Base-by-base conservation (phyloP, 495 filamentous ascomycete species). In the Pyrenula massariospora region DNA sequence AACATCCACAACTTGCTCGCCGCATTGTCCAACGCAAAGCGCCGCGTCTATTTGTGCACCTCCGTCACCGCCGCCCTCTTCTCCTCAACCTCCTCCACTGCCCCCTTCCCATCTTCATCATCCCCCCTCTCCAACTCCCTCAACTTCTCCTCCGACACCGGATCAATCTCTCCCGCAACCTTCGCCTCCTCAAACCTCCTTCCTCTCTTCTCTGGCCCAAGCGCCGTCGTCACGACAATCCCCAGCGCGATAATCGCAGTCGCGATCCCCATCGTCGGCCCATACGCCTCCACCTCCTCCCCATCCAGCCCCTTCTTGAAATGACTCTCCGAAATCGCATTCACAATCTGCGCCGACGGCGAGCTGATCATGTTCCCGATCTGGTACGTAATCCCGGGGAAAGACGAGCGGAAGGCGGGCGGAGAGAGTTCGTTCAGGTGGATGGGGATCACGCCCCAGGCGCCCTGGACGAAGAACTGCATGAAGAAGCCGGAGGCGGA, bases 341-440 rank as follows among this genome's bases (percentile, higher is more conserved):
- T 88, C 54, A 88, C 78, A 48, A 88, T 86, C 66, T 89, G 85
- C 1, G 84, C 77, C 0, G 82, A 83, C 0, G 85, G 84, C 2
- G 85, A 83, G 25, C 85, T 84, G 49, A 89, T 79, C 77, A 89
- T 85, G 67, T 87, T 88, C 8, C 86, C 87, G 2, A 90, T 62
- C 67, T 91, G 86, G 67, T 89, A 89, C 0, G 84, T 84, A n/a
- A n/a, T n/a, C 23, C 84, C 84, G 0, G 81, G 79, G 70, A 86
- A 83, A 3, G 70, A 78, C 2, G 85, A 85, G n/a, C 86, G 79
- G 73, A 86, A 89, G 1, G 84, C 84, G 0, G 82, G 79, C 3
- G 86, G 87, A 0, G 86, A 81, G 0, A 90, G 77, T 70, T 91
- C 87, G 65, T 87, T 87, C 52, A 91, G 75, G 61, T 89, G 87